phyloP scores from a whole-genome alignment of 495 filamentous ascomycete species.

The Chaetomium fimeti region DNA sequence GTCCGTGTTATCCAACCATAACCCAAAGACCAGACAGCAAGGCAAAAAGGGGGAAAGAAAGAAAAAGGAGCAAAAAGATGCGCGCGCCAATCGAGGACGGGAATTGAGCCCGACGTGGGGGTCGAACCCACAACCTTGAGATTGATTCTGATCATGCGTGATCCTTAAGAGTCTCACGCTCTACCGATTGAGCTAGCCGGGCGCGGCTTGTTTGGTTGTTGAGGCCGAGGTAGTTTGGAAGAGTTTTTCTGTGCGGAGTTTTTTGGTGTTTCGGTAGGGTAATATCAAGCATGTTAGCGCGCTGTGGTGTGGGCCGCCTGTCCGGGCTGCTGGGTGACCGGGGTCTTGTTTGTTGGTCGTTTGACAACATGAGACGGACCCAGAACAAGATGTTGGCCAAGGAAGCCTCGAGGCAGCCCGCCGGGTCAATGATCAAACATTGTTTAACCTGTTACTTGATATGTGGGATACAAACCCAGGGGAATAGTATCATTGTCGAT shows the following conservation, averaged over 20 bases:
- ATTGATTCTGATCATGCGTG: slow-evolving; percentile 7
- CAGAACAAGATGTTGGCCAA: no score
- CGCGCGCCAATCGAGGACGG: slow-evolving; percentile 22
- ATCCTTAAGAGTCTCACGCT: slow-evolving; percentile 75
- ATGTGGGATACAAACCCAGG: no score
- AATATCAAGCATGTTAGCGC: no score
- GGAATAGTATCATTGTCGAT: no score
- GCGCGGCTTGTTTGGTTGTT: slow-evolving; percentile 23
- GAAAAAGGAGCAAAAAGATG: slow-evolving; percentile 14
- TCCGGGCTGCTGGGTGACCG: no score
- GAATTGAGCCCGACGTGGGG: slow-evolving; percentile 31
- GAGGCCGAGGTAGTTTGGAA: neutral
- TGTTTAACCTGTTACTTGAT: no score
- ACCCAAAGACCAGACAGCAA: neutral
- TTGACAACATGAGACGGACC: no score
- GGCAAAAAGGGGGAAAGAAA: neutral
- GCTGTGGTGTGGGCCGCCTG: no score
- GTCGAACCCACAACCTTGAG: slow-evolving; percentile 31
- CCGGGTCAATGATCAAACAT: no score
- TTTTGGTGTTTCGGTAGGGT: neutral
- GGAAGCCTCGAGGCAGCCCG: no score
- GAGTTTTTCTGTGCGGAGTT: slow-evolving; percentile 9
- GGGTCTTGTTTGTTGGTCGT: no score
- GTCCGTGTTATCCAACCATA: no score
- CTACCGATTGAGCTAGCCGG: slow-evolving; percentile 78